Conservation (phyloP, 1,139 yeast genomes). For the Fermentozyma sake region DNA sequence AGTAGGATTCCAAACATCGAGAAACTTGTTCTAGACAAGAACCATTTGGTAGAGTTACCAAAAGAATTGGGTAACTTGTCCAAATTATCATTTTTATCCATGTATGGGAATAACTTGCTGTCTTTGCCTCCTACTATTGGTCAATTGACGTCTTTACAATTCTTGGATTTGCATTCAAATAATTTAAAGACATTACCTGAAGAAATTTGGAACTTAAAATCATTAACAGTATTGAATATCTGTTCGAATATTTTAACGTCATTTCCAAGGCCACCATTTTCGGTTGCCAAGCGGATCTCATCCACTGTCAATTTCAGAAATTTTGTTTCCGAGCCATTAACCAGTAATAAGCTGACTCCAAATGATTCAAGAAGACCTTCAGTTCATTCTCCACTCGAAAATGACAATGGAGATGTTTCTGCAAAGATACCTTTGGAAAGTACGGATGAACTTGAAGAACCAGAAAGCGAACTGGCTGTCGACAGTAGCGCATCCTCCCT, state of each 20-base stretch:
- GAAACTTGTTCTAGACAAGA: slow-evolving; percentile 72
- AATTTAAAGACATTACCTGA: slow-evolving; percentile 70
- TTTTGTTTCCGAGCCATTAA: slow-evolving; percentile 6
- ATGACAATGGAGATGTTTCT: slow-evolving; percentile 1
- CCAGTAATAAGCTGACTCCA: slow-evolving; percentile 5
- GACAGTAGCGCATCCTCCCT: slow-evolving; percentile 7
- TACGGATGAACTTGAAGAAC: slow-evolving; percentile 3
- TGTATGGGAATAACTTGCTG: slow-evolving; percentile 72
- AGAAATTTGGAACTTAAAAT: slow-evolving; percentile 61
- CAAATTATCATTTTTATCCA: slow-evolving; percentile 61
- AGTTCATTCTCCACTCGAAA: slow-evolving; percentile 5
- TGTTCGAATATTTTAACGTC: slow-evolving; percentile 73
- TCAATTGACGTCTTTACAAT: slow-evolving; percentile 53
- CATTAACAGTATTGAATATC: slow-evolving; percentile 60
- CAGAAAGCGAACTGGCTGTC: slow-evolving; percentile 3
- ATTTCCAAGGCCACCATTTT: slow-evolving; percentile 56
- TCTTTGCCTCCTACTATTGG: slow-evolving; percentile 69
- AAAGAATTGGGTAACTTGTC: slow-evolving; percentile 57
- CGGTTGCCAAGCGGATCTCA: slow-evolving; percentile 33
- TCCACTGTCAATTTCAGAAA: slow-evolving; percentile 24
- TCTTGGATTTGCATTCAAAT: slow-evolving; percentile 81
- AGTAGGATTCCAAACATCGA: slow-evolving; percentile 64
- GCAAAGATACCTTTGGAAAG: slow-evolving; percentile 1
- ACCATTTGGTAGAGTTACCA: slow-evolving; percentile 78
- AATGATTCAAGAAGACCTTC: slow-evolving; percentile 10